These are phyloP conservation scores for Magnolia officinalis DNA, from an alignment of 164 flowering plant species.

Conservation along the genomic window DNA sequence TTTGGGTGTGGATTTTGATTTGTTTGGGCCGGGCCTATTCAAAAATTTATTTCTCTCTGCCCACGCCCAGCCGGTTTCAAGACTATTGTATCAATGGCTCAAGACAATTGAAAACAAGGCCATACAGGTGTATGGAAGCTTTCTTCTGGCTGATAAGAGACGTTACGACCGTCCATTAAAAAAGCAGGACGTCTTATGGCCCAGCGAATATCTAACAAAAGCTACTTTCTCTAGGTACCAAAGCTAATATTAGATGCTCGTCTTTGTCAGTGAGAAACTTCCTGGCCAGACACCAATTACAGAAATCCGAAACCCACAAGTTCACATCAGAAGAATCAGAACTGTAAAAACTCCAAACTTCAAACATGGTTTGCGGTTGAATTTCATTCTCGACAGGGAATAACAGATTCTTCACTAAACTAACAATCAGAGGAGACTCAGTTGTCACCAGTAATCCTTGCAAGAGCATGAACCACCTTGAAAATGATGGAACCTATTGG, in stretches of 20 bases:
- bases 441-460: constrained; percentile 62
- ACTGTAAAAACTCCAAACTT: neutral
- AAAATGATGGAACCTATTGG: constrained; percentile 81
- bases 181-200: neutral
- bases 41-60: neutral
- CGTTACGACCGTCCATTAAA: neutral
- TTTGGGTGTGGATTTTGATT: neutral
- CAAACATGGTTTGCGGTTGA: neutral
- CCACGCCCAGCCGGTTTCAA: neutral
- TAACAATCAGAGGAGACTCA: neutral
- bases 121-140: neutral
- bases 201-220: neutral
- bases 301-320: neutral
- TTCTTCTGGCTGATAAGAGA: neutral
- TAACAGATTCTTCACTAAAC: neutral
- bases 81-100: neutral
- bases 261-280: neutral
- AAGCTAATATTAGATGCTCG: neutral
- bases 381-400: neutral
- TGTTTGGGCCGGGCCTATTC: neutral
- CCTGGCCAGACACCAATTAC: neutral
- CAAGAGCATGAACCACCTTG: constrained; percentile 71
- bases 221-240: neutral
- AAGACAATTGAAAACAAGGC: neutral
- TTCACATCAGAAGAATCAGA: neutral